Percentiles rank a stretch among this genome's conserved stretches.
phyloP scores from a whole-genome alignment of 192 early-diverging fungal species.

The Umbelopsis sp. region DNA sequence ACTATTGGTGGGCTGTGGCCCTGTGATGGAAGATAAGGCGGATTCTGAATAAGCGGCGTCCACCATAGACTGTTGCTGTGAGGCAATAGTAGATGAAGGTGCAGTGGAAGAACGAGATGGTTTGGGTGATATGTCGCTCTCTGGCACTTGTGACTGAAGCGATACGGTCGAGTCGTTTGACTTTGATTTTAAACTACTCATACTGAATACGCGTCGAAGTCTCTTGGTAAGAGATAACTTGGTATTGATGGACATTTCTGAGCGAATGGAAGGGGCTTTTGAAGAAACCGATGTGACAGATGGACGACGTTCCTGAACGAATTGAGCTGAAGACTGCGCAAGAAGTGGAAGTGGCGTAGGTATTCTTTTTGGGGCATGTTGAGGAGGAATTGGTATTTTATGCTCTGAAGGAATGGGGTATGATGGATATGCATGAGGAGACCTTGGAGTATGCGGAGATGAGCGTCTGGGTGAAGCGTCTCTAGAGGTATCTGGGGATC shows the following conservation, averaged over 20 bases:
- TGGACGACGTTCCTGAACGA: conserved; percentile 3
- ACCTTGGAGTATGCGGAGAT: neutral
- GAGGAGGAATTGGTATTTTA: conserved; percentile 1
- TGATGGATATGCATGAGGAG: neutral
- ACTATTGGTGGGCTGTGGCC: neutral
- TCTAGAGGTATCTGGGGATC: neutral
- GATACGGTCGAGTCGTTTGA: neutral
- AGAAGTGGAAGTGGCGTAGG: conserved; percentile 3
- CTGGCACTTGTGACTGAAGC: conserved; percentile 8
- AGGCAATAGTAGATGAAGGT: neutral
- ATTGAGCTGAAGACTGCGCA: conserved; percentile 1
- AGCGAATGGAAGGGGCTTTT: conserved; percentile 18
- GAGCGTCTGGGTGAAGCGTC: conserved; percentile 2
- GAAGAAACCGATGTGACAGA: conserved; percentile 24
- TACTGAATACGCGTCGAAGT: conserved; percentile 35
- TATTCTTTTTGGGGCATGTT: neutral
- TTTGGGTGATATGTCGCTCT: neutral
- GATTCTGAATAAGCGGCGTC: neutral
- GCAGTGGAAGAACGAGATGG: conserved; percentile 4
- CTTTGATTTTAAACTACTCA: conserved; percentile 23
- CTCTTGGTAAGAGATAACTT: conserved; percentile 35
- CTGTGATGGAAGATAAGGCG: neutral
- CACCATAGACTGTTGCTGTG: neutral
- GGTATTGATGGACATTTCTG: conserved; percentile 25
- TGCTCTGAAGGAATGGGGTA: conserved; percentile 1